Conservation (phyloP, 768 basidiomycete species). For the Termitomyces sp. region DNA sequence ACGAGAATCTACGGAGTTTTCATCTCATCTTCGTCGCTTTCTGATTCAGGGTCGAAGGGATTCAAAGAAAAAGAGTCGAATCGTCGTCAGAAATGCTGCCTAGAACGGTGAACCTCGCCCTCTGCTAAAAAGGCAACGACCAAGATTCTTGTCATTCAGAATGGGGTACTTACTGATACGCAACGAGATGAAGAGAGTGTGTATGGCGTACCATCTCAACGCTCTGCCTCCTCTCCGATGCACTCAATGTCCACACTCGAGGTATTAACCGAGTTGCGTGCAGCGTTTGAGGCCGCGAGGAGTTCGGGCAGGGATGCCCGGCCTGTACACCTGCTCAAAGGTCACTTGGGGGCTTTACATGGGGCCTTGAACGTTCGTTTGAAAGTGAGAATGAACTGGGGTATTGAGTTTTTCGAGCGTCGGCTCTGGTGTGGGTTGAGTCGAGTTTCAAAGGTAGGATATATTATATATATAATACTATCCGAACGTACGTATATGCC, state of each 20-base stretch:
- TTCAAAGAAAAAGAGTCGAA: conserved; percentile 19
- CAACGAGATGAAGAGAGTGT: not conserved
- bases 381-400: not conserved
- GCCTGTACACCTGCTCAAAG: conserved; percentile 60
- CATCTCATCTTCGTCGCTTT: not conserved
- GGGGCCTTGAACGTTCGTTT: conserved; percentile 9
- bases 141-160: conserved; percentile 47
- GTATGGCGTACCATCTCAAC: conserved; percentile 55
- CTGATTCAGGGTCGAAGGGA: conserved; percentile 26
- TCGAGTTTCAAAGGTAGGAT: not conserved
- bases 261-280: conserved; percentile 41
- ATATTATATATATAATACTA: no score
- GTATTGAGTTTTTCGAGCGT: conserved; percentile 12
- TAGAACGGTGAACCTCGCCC: conserved; percentile 15
- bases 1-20: not conserved
- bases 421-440: not conserved
- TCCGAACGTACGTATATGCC: conserved; percentile 7
- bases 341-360: conserved; percentile 38
- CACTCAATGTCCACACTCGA: conserved; percentile 69
- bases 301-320: conserved; percentile 64
- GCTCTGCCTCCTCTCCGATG: conserved; percentile 40
- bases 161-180: not conserved
- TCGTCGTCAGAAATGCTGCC: conserved; percentile 18
- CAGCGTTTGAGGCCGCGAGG: conserved; percentile 63
- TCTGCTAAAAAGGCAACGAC: conserved; percentile 56